Conservation (phyloP, 1,284 basidiomycete genomes). For the Austroboletus novae-zelandiae region DNA sequence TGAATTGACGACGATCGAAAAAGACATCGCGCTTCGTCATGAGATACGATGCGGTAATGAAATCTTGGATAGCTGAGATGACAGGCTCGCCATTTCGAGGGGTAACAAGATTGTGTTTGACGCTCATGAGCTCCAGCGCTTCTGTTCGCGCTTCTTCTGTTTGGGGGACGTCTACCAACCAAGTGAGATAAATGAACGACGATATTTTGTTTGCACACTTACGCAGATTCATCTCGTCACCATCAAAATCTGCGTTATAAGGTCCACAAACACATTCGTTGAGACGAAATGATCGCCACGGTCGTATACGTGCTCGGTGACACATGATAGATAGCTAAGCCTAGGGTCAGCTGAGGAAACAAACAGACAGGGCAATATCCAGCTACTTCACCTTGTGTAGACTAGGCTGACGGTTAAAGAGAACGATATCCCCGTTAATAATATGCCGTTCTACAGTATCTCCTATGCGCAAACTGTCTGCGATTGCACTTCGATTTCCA, state of each 20-base stretch:
- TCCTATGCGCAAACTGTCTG: conserved; percentile 77
- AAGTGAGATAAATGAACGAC: conserved; percentile 1
- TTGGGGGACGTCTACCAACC: conserved; percentile 84
- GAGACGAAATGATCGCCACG: conserved; percentile 96
- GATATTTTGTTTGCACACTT: conserved; percentile 30
- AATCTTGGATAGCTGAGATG: conserved; percentile 97
- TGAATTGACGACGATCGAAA: conserved; percentile 93
- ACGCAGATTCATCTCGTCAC: conserved; percentile 99
- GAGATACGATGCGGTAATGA: conserved; percentile 97
- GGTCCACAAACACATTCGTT: conserved; percentile 99
- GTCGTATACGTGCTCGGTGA: conserved; percentile 88
- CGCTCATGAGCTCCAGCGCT: conserved; percentile 96
- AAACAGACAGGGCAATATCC: background rate
- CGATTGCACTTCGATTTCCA: conserved; percentile 72
- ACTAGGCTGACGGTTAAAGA: conserved; percentile 99
- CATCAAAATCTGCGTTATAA: conserved; percentile 99
- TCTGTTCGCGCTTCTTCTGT: conserved; percentile 99
- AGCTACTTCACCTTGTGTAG: conserved; percentile 76
- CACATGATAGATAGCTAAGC: conserved; percentile 96
- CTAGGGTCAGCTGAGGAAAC: background rate
- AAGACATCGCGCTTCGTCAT: conserved; percentile 93
- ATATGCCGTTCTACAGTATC: conserved; percentile 95
- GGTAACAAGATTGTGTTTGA: conserved; percentile 97
- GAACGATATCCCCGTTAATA: conserved; percentile 93
- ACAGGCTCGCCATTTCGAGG: conserved; percentile 98